Conservation (phyloP, 768 basidiomycete genomes). For the Boletellus sp. region DNA sequence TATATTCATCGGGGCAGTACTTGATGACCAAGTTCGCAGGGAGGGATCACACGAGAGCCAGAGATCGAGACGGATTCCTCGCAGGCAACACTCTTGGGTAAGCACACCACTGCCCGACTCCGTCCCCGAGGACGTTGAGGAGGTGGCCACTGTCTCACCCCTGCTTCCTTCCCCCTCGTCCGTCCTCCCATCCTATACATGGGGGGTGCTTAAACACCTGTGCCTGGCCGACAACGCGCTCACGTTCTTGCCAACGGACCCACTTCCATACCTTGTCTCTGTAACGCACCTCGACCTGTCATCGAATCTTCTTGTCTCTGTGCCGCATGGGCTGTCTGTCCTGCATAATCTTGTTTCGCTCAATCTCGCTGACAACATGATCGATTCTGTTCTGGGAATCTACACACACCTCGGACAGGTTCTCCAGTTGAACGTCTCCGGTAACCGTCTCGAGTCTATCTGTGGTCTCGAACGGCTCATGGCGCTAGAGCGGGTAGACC, state of each 20-base stretch:
- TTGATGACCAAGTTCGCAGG: conserved; percentile 69
- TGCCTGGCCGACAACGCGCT: conserved; percentile 77
- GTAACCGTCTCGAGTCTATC: conserved; percentile 90
- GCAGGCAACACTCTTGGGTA: conserved; percentile 45
- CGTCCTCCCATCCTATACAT: conserved; percentile 56
- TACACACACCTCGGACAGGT: conserved; percentile 78
- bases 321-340: conserved; percentile 71
- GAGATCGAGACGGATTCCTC: conserved; percentile 43
- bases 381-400: conserved; percentile 90
- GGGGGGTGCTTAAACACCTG: conserved; percentile 73
- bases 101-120: conserved; percentile 52
- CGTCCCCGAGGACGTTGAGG: conserved; percentile 50
- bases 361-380: conserved; percentile 96
- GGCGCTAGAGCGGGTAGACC: conserved; percentile 80
- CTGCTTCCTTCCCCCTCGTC: conserved; percentile 26
- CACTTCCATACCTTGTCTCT: conserved; percentile 63
- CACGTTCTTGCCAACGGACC: conserved; percentile 71
- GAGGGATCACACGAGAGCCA: conserved; percentile 50
- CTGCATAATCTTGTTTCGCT: conserved; percentile 84
- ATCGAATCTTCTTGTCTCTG: conserved; percentile 83
- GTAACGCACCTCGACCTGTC: conserved; percentile 86
- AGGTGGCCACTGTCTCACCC: conserved; percentile 17
- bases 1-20: conserved; percentile 69
- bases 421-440: conserved; percentile 71
- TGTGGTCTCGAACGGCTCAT: conserved; percentile 90